Evolutionary conservation across 495 filamentous ascomycete species (phyloP).

Genomic region (Astrothelium macrocarpum): DNA sequence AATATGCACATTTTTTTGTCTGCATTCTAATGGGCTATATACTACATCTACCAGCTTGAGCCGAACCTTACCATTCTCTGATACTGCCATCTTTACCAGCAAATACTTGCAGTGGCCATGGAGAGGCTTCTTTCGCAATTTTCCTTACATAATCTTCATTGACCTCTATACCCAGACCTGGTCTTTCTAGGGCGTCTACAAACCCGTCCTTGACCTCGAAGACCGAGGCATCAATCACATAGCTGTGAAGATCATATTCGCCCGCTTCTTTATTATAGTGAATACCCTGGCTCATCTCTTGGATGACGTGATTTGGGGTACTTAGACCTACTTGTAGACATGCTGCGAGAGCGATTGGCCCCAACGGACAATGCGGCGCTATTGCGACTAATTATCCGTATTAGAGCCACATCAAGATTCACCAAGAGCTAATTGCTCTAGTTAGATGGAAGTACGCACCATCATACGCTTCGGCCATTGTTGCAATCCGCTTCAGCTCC

Average conservation of each 20-base stretch:
- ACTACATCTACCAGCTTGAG: too few species aligned
- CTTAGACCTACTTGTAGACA: conserved; percentile 57
- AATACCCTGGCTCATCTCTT: conserved; percentile 73
- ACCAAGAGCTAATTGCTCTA: not conserved
- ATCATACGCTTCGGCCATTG: conserved; percentile 70
- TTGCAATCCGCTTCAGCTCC: conserved; percentile 59
- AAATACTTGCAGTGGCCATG: conserved; percentile 55
- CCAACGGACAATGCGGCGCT: conserved; percentile 70
- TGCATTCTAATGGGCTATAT: too few species aligned
- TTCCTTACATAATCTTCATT: conserved; percentile 57
- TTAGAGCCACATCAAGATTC: not conserved
- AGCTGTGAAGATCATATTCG: conserved; percentile 56
- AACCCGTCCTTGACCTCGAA: conserved; percentile 59
- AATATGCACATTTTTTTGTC: too few species aligned
- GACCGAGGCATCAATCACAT: conserved; percentile 52
- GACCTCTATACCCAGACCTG: conserved; percentile 66
- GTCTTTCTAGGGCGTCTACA: conserved; percentile 50
- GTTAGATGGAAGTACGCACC: conserved; percentile 14
- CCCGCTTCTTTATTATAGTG: conserved; percentile 64
- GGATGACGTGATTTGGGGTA: conserved; percentile 64
- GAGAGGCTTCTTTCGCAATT: conserved; percentile 40
- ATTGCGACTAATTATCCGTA: conserved; percentile 40
- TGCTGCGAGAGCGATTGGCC: conserved; percentile 66
- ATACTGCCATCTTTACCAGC: conserved; percentile 61
- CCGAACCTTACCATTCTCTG: conserved; percentile 57